phyloP scores from a whole-genome alignment of 257 asterid species.

The Oldenlandia corymbosa region DNA sequence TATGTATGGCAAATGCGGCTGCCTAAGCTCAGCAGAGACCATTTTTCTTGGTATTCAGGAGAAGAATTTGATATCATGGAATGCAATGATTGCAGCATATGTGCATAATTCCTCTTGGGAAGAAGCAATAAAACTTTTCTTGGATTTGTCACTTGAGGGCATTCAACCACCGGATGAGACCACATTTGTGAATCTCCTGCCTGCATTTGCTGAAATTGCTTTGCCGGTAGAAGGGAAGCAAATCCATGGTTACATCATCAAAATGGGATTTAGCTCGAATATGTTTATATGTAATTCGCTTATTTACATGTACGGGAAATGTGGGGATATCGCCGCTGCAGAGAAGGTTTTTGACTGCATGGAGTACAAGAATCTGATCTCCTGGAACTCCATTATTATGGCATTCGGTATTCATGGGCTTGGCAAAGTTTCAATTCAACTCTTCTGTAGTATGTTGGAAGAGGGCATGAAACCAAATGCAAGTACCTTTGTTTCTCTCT shows the following conservation, averaged over 20 bases:
- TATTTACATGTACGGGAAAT: slow-evolving; percentile 56
- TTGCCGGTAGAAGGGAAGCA: slow-evolving; percentile 54
- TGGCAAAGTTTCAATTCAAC: slow-evolving; percentile 32
- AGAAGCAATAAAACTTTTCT: slow-evolving; percentile 40
- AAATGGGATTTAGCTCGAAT: slow-evolving; percentile 31
- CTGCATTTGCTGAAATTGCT: slow-evolving; percentile 53
- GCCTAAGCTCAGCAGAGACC: slow-evolving; percentile 24
- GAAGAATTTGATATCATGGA: slow-evolving; percentile 47
- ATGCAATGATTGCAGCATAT: slow-evolving; percentile 47
- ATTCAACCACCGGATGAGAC: slow-evolving; percentile 42
- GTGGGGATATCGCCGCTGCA: slow-evolving; percentile 53
- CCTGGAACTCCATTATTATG: slow-evolving; percentile 68
- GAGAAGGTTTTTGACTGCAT: slow-evolving; percentile 29
- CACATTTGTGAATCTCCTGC: slow-evolving; percentile 36
- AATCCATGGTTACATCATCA: slow-evolving; percentile 37
- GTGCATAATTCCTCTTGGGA: slow-evolving; percentile 30
- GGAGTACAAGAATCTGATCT: slow-evolving; percentile 39
- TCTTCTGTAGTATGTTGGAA: slow-evolving; percentile 40
- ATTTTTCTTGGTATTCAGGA: slow-evolving; percentile 29
- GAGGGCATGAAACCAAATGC: slow-evolving; percentile 42
- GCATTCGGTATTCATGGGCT: slow-evolving; percentile 59
- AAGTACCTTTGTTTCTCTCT: slow-evolving; percentile 55
- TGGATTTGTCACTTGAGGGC: slow-evolving; percentile 22
- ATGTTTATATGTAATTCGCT: slow-evolving; percentile 35
- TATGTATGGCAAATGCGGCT: slow-evolving; percentile 52